These are phyloP conservation scores for Mollisiaceae sp. DNA, from an alignment of 2,329 filamentous ascomycete genomes.

Conservation along the genomic window DNA sequence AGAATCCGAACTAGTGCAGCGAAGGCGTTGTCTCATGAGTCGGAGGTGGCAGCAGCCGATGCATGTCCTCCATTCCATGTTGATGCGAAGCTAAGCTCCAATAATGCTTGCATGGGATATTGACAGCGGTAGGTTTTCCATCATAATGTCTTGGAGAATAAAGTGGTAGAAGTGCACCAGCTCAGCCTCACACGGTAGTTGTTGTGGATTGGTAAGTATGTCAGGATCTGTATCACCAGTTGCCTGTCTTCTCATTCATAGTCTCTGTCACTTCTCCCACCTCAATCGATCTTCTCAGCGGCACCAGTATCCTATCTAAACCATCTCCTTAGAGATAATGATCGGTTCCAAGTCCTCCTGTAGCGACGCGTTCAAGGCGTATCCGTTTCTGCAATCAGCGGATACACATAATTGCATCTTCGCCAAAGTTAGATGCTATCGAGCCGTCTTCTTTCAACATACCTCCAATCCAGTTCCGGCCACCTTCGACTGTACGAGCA, in stretches of 20 bases:
- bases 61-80: not conserved
- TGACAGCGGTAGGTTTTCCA: not conserved
- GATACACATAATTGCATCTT: conserved; percentile 80
- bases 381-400: conserved; percentile 45
- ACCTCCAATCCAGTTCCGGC: conserved; percentile 76
- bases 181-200: not conserved
- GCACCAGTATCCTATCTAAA: too few species aligned
- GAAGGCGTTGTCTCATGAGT: not conserved
- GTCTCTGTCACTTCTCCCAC: not conserved
- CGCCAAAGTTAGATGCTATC: conserved; percentile 74
- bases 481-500: conserved; percentile 79
- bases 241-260: not conserved
- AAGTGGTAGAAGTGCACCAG: not conserved
- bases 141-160: not conserved
- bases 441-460: conserved; percentile 79
- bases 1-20: not conserved
- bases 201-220: not conserved
- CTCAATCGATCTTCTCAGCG: not conserved
- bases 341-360: not conserved
- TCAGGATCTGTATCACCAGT: not conserved
- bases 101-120: not conserved
- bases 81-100: not conserved
- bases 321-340: not conserved
- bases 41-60: not conserved
- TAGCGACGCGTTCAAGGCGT: not conserved